These are phyloP conservation scores for Boletus sp. DNA, from an alignment of 768 basidiomycete species.

Conservation along the genomic window DNA sequence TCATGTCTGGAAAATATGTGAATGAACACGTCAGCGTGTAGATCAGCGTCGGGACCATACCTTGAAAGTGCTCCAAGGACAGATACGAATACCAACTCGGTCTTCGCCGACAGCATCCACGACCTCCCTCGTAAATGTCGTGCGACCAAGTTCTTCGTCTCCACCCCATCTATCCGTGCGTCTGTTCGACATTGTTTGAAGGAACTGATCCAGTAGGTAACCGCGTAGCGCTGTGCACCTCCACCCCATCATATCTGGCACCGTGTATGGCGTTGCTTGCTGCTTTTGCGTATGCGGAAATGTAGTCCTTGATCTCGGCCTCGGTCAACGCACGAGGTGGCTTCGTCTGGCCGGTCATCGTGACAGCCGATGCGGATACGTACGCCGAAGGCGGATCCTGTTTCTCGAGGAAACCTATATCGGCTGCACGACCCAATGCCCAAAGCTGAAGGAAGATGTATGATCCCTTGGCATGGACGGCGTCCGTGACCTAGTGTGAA, in stretches of 20 bases:
- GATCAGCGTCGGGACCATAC: not conserved
- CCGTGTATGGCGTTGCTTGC: not conserved
- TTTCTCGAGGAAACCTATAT: not conserved
- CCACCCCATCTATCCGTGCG: not conserved
- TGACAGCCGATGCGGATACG: not conserved
- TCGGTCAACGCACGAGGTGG: not conserved
- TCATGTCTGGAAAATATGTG: not conserved
- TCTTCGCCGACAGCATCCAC: not conserved
- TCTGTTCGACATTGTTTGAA: not conserved
- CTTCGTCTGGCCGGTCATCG: not conserved
- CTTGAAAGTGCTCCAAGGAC: not conserved
- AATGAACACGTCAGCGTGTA: not conserved
- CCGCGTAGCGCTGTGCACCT: not conserved
- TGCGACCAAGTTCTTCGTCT: not conserved
- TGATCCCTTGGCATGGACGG: not conserved
- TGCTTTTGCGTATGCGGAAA: not conserved
- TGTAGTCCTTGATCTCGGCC: not conserved
- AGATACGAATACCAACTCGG: not conserved
- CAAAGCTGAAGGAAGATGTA: not conserved
- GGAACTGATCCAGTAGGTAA: not conserved
- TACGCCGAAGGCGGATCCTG: not conserved
- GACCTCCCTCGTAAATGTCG: not conserved
- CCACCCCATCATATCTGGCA: not conserved
- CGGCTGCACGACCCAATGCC: not conserved
- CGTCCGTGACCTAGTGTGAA: not conserved